Evolutionary conservation across 2,329 filamentous ascomycete species (phyloP).

Genomic region (Hortaea werneckii): DNA sequence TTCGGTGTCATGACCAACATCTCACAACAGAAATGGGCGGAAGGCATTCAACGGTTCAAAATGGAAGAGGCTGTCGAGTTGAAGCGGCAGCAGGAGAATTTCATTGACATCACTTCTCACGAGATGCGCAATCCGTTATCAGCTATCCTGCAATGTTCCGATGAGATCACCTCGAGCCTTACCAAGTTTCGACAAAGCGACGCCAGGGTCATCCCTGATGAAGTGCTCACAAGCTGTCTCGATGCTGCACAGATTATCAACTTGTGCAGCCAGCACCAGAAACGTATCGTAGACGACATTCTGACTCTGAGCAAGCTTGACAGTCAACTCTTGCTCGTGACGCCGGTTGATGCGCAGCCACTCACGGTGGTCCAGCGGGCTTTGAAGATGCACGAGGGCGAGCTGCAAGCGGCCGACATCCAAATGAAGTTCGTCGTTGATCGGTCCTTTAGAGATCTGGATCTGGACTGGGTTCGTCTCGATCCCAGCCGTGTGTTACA

Average conservation of each 20-base stretch:
- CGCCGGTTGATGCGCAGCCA: constrained; percentile 59
- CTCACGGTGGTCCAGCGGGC: constrained; percentile 56
- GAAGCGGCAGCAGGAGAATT: constrained; percentile 56
- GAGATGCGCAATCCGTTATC: constrained; percentile 59
- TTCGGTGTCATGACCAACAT: constrained; percentile 81
- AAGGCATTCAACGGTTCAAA: constrained; percentile 66
- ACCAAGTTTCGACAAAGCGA: constrained; percentile 37
- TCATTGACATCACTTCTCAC: constrained; percentile 33
- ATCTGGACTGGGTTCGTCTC: constrained; percentile 58
- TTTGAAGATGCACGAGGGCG: constrained; percentile 69
- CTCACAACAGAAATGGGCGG: constrained; percentile 74
- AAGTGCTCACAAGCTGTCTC: constrained; percentile 50
- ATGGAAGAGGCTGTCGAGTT: constrained; percentile 73
- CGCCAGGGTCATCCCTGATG: constrained; percentile 20
- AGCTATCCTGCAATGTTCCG: constrained; percentile 65
- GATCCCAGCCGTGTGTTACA: constrained; percentile 69
- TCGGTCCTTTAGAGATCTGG: constrained; percentile 47
- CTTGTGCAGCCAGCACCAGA: constrained; percentile 70
- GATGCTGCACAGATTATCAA: constrained; percentile 70
- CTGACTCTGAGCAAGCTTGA: constrained; percentile 67
- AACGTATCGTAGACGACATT: constrained; percentile 67
- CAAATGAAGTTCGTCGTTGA: constrained; percentile 55
- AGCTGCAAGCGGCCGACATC: constrained; percentile 60
- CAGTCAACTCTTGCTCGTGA: constrained; percentile 61
- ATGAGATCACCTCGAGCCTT: constrained; percentile 54